Percentiles rank a stretch among this genome's conserved stretches.
phyloP scores from a whole-genome alignment of 176 grass and related monocot species.

The Aegilops bicornis region DNA sequence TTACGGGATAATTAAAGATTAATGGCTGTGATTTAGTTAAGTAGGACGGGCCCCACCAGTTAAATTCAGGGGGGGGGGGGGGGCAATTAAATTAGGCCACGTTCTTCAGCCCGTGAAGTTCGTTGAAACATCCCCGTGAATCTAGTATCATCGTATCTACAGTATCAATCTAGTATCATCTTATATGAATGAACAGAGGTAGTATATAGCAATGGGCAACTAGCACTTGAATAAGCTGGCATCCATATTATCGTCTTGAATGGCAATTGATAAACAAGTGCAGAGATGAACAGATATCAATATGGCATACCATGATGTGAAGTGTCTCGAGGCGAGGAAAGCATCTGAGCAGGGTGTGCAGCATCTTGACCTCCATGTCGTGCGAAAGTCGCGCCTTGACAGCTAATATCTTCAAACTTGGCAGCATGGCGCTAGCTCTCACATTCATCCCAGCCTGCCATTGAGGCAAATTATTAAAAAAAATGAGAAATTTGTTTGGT shows the following conservation, averaged over 20 bases:
- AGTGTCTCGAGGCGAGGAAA: constrained; percentile 36
- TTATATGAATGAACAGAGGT: too few species aligned
- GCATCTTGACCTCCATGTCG: constrained; percentile 18
- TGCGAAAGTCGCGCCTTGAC: constrained; percentile 20
- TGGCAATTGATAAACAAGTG: background rate
- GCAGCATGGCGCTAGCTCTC: constrained; percentile 1
- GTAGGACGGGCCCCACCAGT: background rate
- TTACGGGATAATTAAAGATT: constrained; percentile 34
- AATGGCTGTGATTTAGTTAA: constrained; percentile 43
- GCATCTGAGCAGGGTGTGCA: constrained; percentile 18
- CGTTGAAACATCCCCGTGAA: too few species aligned
- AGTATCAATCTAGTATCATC: too few species aligned
- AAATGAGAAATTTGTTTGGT: background rate
- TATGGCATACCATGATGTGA: constrained; percentile 29
- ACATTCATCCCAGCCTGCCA: constrained; percentile 19
- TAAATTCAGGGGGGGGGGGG: too few species aligned
- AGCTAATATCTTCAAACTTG: constrained; percentile 31
- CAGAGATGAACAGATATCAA: background rate
- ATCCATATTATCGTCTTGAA: background rate
- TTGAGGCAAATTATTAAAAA: background rate
- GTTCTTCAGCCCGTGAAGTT: too few species aligned
- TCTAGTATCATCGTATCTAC: too few species aligned
- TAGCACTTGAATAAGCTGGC: too few species aligned
- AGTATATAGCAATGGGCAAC: too few species aligned
- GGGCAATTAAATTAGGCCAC: too few species aligned